A percentile compares a stretch with the other conserved stretches of the same genome.
phyloP scores from a whole-genome alignment of 768 basidiomycete species.

The Lepiota venenata region DNA sequence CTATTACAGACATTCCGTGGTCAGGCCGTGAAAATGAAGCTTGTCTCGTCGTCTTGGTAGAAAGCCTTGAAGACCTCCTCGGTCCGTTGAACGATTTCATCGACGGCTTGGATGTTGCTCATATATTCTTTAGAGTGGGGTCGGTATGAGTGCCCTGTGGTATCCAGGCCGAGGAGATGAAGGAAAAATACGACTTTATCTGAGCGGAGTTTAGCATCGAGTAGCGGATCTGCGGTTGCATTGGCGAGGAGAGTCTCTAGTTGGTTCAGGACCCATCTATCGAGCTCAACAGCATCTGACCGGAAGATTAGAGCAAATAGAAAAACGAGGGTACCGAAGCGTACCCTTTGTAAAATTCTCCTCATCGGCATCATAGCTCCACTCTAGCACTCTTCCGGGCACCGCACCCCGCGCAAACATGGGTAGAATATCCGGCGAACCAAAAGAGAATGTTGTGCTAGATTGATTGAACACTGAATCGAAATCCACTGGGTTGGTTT shows the following conservation, averaged over 20 bases:
- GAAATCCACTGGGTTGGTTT: constrained; percentile 84
- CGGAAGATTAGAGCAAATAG: not conserved
- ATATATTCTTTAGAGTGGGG: constrained; percentile 90
- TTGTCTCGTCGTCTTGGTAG: constrained; percentile 66
- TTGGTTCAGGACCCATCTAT: constrained; percentile 76
- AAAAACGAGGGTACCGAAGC: not conserved
- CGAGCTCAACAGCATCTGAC: constrained; percentile 71
- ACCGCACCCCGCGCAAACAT: constrained; percentile 81
- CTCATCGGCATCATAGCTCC: constrained; percentile 72
- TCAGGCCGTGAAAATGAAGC: constrained; percentile 83
- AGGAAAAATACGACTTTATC: constrained; percentile 76
- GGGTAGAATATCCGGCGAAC: constrained; percentile 84
- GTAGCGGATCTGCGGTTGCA: constrained; percentile 46
- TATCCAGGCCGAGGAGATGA: constrained; percentile 82
- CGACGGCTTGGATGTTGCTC: constrained; percentile 78
- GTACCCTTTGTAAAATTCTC: constrained; percentile 87
- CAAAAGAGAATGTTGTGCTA: constrained; percentile 74
- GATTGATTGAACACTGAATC: constrained; percentile 89
- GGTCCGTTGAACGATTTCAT: constrained; percentile 64
- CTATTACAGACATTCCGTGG: constrained; percentile 87
- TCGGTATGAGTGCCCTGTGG: constrained; percentile 83
- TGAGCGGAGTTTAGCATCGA: constrained; percentile 50
- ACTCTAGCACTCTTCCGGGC: constrained; percentile 66
- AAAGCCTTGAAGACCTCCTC: constrained; percentile 61
- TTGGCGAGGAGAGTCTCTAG: constrained; percentile 60